Percentiles rank a stretch among this genome's conserved stretches.
These are phyloP conservation scores for Panaeolus cyanescens DNA, from an alignment of 768 basidiomycete species.

Conservation along the genomic window DNA sequence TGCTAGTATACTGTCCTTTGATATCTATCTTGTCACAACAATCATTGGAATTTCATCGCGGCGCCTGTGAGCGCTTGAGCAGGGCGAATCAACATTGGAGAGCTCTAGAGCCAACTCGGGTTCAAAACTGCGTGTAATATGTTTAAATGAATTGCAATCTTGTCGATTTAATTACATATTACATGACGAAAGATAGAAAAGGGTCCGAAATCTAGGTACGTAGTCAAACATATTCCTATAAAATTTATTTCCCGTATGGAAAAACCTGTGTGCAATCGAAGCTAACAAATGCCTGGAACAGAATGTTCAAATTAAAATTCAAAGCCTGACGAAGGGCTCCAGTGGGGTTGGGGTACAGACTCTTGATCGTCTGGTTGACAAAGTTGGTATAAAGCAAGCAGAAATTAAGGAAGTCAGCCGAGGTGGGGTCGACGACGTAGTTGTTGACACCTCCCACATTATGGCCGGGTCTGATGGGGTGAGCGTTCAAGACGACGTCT, in stretches of 20 bases:
- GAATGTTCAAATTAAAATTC: slow-evolving; percentile 17
- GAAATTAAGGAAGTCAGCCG: slow-evolving; percentile 17
- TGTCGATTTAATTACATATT: no score
- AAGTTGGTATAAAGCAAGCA: slow-evolving; percentile 23
- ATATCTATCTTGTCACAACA: no score
- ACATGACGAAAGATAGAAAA: no score
- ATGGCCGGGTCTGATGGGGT: slow-evolving; percentile 20
- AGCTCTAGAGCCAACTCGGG: no score
- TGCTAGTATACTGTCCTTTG: no score
- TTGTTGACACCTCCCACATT: slow-evolving; percentile 20
- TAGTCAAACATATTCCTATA: no score
- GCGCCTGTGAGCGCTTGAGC: no score
- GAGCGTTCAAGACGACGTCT: slow-evolving; percentile 9
- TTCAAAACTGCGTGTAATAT: no score
- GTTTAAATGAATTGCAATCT: no score
- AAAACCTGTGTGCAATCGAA: slow-evolving; percentile 15
- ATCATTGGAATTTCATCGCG: no score
- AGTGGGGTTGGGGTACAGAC: slow-evolving; percentile 22
- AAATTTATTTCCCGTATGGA: slow-evolving; percentile 11
- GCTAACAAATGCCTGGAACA: slow-evolving; percentile 12
- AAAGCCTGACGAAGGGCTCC: slow-evolving; percentile 17
- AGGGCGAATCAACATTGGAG: no score
- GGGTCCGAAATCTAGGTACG: no score
- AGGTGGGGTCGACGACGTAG: slow-evolving; percentile 19
- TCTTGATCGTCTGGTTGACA: slow-evolving; percentile 17